Percentiles rank a stretch among this genome's conserved stretches.
These are phyloP conservation scores for Picea glauca DNA, from an alignment of 75 land plant genomes.

Conservation along the genomic window DNA sequence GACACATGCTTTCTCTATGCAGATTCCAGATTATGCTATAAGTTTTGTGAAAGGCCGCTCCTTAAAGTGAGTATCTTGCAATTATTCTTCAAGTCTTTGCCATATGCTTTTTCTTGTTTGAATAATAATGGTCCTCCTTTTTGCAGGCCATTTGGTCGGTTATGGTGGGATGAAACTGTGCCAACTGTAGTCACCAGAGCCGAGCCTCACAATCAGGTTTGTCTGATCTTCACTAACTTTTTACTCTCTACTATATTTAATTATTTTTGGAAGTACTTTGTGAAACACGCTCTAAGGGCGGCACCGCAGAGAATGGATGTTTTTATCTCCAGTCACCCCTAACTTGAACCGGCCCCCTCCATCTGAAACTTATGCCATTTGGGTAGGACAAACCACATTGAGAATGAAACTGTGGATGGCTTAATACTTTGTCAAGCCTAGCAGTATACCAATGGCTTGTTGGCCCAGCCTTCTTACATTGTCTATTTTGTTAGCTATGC, in stretches of 20 bases:
- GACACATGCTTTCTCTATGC: neutral
- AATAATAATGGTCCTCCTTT: neutral
- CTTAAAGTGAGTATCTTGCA: conserved; percentile 30
- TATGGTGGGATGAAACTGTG: conserved; percentile 4
- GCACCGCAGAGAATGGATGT: neutral
- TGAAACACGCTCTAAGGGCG: neutral
- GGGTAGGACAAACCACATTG: too few species aligned
- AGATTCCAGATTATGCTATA: conserved; percentile 11
- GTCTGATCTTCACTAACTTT: neutral
- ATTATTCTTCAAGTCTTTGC: conserved; percentile 5
- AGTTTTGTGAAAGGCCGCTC: too few species aligned
- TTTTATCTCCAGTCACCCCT: neutral
- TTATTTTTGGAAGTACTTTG: neutral
- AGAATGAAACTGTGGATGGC: too few species aligned
- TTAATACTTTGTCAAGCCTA: too few species aligned
- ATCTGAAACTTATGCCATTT: too few species aligned
- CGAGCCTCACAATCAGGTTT: conserved; percentile 16
- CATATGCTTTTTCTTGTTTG: neutral
- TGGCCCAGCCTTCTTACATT: too few species aligned
- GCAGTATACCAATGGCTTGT: neutral
- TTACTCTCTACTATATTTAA: neutral
- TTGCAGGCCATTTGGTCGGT: conserved; percentile 21
- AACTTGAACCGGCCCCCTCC: too few species aligned
- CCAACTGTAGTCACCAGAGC: too few species aligned
- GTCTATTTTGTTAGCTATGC: too few species aligned